Evolutionary conservation across 805 yeast species (phyloP), one percentile per base, ranked within the genome.

Genomic region (Sugiyamaella marilandica): DNA sequence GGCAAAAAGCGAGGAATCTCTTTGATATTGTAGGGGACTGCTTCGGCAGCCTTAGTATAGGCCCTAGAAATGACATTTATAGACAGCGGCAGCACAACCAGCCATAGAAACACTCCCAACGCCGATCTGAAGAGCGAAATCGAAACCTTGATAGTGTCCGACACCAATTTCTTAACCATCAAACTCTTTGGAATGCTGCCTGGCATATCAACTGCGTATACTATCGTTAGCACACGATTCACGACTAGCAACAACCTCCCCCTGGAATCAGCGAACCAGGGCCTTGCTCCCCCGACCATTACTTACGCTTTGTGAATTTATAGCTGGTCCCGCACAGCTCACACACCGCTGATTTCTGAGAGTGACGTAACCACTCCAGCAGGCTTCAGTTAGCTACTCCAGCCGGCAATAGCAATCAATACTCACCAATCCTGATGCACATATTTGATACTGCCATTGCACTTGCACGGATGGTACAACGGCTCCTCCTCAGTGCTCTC

Each of bases 401-500:
- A 5, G 16, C 9, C 16, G 9, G 16, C 3, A 10, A 34, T n/a
- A 14, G 16, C n/a, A 34, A 14, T 39, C 24, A 19, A 10, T 16
- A 52, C 67, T 49, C 56, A 65, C 68, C 99, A 94, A 52, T 85
- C 95, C 67, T 92, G 95, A 67, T 94, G 99, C 50, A 94, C 87
- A 63, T 83, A 91, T 65, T 85, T 85, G 66, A 94, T 95, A 11
- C 96, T 85, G 1, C 99, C 99, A 50, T 89, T 77, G 70, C 99
- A 94, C 63, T 81, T 84, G 70, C 99, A 94, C 2, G 99, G 99
- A 67, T 87, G 91, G 58, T 79, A 84, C 45, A 94, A 73, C 2
- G 97, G 97, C 58, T 87, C 88, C 0, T 78, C 81, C 0, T 70
- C 71, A 0, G 94, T 81, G n/a, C 80, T 91, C 61, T 89, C 98